phyloP scores from a whole-genome alignment of 257 asterid species.

The Misopates orontium region DNA sequence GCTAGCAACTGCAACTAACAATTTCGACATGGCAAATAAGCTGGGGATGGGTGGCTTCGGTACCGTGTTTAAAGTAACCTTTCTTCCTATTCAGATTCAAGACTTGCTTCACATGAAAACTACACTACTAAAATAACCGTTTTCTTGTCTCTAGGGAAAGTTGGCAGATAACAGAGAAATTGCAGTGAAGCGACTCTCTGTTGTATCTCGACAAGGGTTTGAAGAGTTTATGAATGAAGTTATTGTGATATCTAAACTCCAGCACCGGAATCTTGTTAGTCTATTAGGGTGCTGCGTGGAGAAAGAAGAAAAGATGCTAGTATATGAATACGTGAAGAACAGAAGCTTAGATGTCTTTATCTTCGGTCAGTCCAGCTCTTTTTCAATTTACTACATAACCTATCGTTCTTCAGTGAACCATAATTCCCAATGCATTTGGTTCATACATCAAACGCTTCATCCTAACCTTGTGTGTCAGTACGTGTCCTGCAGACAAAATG shows the following conservation, averaged over 20 bases:
- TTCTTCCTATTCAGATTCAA: background rate
- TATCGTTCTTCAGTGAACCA: too few species aligned
- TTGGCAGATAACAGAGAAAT: conserved; percentile 32
- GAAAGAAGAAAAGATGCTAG: conserved; percentile 33
- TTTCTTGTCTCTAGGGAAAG: conserved; percentile 29
- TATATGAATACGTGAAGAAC: conserved; percentile 41
- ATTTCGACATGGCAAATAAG: conserved; percentile 13
- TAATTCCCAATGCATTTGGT: background rate
- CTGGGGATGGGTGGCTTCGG: conserved; percentile 31
- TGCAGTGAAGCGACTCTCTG: conserved; percentile 42
- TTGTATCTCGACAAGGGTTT: conserved; percentile 38
- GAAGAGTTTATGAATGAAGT: conserved; percentile 47
- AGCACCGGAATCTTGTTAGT: conserved; percentile 40
- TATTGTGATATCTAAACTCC: conserved; percentile 38
- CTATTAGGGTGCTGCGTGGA: conserved; percentile 38
- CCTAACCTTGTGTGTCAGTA: background rate
- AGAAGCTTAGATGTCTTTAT: conserved; percentile 36
- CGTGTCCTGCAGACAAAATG: background rate
- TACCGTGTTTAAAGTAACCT: conserved; percentile 18
- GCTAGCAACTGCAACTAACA: conserved; percentile 23
- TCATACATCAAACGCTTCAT: background rate
- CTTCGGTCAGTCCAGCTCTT: conserved; percentile 31
- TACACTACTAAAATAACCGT: too few species aligned
- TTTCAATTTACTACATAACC: background rate
- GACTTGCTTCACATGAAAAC: too few species aligned